phyloP scores from a whole-genome alignment of 2,329 filamentous ascomycete species.

The Apiospora sp. region DNA sequence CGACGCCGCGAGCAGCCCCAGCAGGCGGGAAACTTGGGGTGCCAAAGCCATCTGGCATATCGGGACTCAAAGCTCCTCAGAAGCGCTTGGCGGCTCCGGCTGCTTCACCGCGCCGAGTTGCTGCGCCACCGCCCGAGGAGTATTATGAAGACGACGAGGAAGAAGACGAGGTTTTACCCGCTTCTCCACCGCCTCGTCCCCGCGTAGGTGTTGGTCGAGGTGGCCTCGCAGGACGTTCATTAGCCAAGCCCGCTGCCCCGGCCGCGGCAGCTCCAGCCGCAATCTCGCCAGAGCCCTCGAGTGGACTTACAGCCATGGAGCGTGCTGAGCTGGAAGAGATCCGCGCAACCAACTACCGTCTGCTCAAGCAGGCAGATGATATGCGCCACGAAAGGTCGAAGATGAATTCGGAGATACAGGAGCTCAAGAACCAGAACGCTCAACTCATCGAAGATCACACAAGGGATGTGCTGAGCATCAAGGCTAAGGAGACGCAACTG shows the following conservation, averaged over 20 bases:
- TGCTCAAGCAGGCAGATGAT: conserved; percentile 80
- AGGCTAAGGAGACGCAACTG: conserved; percentile 97
- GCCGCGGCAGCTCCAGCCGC: conserved; percentile 58
- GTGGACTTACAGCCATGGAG: conserved; percentile 79
- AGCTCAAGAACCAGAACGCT: conserved; percentile 96
- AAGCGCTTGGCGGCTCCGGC: conserved; percentile 62
- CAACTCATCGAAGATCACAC: conserved; percentile 98
- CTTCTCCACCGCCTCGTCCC: conserved; percentile 63
- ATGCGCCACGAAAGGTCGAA: conserved; percentile 82
- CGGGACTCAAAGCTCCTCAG: conserved; percentile 67
- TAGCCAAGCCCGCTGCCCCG: conserved; percentile 75
- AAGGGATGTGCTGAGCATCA: conserved; percentile 92
- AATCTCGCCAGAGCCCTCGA: conserved; percentile 65
- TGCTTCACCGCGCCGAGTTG: conserved; percentile 61
- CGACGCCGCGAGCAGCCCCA: conserved; percentile 61
- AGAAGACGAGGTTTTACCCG: conserved; percentile 48
- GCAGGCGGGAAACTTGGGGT: conserved; percentile 61
- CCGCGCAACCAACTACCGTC: conserved; percentile 80
- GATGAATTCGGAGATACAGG: conserved; percentile 85
- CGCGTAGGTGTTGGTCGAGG: conserved; percentile 77
- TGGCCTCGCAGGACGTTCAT: conserved; percentile 83
- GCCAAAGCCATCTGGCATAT: conserved; percentile 59
- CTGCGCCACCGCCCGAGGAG: conserved; percentile 54
- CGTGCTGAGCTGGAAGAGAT: conserved; percentile 92
- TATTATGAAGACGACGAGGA: conserved; percentile 65